Evolutionary conservation across 1,139 yeast species (phyloP).

Genomic region (Insectozyma bohioensis): DNA sequence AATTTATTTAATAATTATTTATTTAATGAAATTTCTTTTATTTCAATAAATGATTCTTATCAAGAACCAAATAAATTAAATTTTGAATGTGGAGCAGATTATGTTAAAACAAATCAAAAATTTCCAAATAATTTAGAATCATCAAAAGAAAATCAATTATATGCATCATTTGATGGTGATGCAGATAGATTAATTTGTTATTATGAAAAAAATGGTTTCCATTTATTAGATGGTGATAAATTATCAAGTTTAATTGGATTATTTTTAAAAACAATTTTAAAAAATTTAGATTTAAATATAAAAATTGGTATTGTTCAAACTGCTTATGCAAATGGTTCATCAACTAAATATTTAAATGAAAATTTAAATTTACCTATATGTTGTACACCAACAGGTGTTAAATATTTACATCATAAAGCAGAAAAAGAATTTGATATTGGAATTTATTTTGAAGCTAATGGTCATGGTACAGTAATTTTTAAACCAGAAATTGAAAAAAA

Average conservation of each 20-base stretch:
- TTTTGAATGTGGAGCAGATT: conserved; percentile 91
- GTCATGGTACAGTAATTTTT: conserved; percentile 97
- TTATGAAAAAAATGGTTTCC: conserved; percentile 54
- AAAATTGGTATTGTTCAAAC: conserved; percentile 90
- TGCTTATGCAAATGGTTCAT: conserved; percentile 95
- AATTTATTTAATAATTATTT: conserved; percentile 48
- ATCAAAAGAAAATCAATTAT: conserved; percentile 46
- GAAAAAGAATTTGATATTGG: conserved; percentile 77
- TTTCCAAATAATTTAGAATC: conserved; percentile 63
- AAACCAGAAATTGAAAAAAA: conserved; percentile 52
- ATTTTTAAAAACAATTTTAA: conserved; percentile 55
- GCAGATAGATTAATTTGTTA: conserved; percentile 94
- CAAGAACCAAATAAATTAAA: conserved; percentile 61
- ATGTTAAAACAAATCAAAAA: conserved; percentile 82
- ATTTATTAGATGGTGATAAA: conserved; percentile 89
- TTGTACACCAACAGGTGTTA: conserved; percentile 95
- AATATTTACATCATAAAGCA: conserved; percentile 90
- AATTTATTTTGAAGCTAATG: conserved; percentile 95
- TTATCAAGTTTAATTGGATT: conserved; percentile 82
- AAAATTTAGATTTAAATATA: conserved; percentile 37
- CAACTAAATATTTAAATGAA: conserved; percentile 69
- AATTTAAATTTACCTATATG: conserved; percentile 73
- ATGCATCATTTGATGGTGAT: conserved; percentile 94
- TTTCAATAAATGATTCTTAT: conserved; percentile 61
- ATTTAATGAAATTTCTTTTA: conserved; percentile 37